Evolutionary conservation across 495 filamentous ascomycete genomes (phyloP), one percentile per base, ranked within the genome.

Genomic region (Glonium stellatum): DNA sequence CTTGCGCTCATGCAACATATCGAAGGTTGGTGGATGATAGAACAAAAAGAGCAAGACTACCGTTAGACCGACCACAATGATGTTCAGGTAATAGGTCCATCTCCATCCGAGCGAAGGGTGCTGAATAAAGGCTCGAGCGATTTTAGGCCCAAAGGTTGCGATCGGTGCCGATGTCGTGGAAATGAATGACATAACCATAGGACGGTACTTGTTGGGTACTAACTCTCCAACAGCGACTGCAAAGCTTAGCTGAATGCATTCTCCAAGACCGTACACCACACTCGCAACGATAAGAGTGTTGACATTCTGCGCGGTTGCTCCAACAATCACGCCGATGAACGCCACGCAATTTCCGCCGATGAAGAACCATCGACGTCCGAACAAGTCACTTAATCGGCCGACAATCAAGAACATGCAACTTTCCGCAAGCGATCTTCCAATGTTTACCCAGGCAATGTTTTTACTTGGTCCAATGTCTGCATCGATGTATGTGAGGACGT

Each of bases 1-100:
- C 57, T 58, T 50, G 42, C 56, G 53, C 5, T 57, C 47, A 39
- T 65, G 62, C 35, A 64, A 42, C 64, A 67, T 67, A 10, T 62
- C 46, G 50, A 67, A 69, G 9, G 55, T 69, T 53, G 67, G 67
- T 41, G 67, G 67, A 37, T 62, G 62, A 52, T 69, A 69, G 55
- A 63, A 69, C 23, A 67, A 46, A 44, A 62, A 59, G 41, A 55
- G 57, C 11, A 55, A 54, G 19, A 65, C 34, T 1, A 52, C 31
- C 13, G 60, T 51, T 13, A 64, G 15, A 35, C 47, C 61, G 44
- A 58, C 60, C 4, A 67, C 54, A n/a, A 56, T 57, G 41, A 63
- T 58, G 39, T 57, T 55, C 21, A 68, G 49, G 50, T 56, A 61
- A 49, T 62, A 68, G 41, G 54, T 56, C 50, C 61, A 55, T 8